phyloP scores from a whole-genome alignment of 306 rosid genomes.

The Trifolium dubium region DNA sequence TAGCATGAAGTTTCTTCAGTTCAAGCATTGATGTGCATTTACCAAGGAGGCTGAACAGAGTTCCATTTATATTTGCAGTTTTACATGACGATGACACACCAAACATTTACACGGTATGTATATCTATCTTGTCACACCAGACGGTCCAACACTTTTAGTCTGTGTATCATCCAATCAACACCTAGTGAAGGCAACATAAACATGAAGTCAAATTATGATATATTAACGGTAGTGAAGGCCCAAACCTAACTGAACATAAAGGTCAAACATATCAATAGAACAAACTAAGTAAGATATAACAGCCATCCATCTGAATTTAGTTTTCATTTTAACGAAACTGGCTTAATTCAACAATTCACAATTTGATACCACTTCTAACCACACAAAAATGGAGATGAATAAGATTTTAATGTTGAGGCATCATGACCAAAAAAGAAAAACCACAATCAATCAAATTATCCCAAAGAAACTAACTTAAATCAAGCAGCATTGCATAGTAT shows the following conservation, averaged over 20 bases:
- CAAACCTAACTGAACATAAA: background rate
- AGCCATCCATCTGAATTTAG: background rate
- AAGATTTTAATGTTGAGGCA: background rate
- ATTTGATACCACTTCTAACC: background rate
- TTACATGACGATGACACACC: conserved; percentile 40
- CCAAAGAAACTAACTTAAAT: background rate
- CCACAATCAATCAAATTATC: conserved; percentile 5
- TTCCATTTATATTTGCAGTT: conserved; percentile 41
- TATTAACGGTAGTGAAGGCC: conserved; percentile 3
- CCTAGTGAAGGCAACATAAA: conserved; percentile 33
- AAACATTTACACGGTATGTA: conserved; percentile 44
- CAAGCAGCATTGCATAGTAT: background rate
- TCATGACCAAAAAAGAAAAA: background rate
- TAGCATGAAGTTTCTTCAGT: conserved; percentile 66
- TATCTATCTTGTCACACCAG: conserved; percentile 22
- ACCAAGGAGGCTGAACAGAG: conserved; percentile 47
- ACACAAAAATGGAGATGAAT: too few species aligned
- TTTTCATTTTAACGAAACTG: background rate
- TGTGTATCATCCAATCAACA: conserved; percentile 33
- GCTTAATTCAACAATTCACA: background rate
- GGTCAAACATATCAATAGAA: background rate
- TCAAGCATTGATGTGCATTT: conserved; percentile 68
- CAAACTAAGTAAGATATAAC: too few species aligned
- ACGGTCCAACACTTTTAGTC: conserved; percentile 13
- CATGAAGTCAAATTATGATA: conserved; percentile 19